Percentiles rank a stretch among this genome's conserved stretches.
These are phyloP conservation scores for Spinellus fusiger DNA, from an alignment of 192 early-diverging fungal genomes.

Conservation along the genomic window DNA sequence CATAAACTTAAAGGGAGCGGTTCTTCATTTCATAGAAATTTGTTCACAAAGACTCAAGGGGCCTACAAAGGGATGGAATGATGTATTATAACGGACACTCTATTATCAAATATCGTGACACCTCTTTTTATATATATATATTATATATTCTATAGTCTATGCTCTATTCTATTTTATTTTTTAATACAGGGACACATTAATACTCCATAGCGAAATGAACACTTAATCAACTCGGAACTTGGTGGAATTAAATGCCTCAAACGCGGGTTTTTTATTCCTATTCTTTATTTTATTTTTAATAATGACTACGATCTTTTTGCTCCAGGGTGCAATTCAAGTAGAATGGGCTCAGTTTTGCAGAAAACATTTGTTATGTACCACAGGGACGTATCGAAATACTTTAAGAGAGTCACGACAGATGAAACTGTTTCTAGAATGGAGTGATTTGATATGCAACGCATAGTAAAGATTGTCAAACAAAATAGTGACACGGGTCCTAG, in stretches of 20 bases:
- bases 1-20: background rate
- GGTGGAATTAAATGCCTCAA: background rate
- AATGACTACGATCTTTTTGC: no score
- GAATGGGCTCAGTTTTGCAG: no score
- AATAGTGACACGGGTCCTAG: no score
- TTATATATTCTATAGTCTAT: no score
- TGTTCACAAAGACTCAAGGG: background rate
- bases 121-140: background rate
- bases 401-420: no score
- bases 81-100: background rate
- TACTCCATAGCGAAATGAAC: background rate
- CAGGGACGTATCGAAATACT: background rate
- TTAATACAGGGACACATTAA: constrained; percentile 1
- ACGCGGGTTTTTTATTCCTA: background rate
- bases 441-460: no score
- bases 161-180: background rate
- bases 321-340: no score
- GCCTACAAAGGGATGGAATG: background rate
- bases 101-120: background rate
- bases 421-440: no score
- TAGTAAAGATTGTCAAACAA: no score
- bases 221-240: background rate
- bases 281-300: background rate
- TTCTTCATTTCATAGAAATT: background rate
- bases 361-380: background rate